Conservation (phyloP, 345 rosid genomes). For the Carallia pectinifolia region DNA sequence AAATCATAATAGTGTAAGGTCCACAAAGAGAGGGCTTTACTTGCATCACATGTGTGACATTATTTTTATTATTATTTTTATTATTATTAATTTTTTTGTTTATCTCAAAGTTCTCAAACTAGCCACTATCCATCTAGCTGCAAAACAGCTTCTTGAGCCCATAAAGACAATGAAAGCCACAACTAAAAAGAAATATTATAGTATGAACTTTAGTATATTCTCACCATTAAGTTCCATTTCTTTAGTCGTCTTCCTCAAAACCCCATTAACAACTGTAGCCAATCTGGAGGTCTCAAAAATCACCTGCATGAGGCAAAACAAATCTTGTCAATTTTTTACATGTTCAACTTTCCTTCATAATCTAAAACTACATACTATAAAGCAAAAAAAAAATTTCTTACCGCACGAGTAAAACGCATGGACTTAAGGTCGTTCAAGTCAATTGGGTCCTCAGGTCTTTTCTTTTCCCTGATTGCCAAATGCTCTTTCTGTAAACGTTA, state of each 20-base stretch:
- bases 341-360: not conserved
- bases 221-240: constrained; percentile 65
- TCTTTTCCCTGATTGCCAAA: constrained; percentile 56
- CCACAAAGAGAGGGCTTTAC: constrained; percentile 42
- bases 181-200: not conserved
- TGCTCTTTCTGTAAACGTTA: constrained; percentile 61
- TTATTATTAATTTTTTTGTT: not conserved
- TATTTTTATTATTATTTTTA: not conserved
- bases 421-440: constrained; percentile 63
- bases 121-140: constrained; percentile 1
- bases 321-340: not conserved
- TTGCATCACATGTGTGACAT: constrained; percentile 14
- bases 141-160: constrained; percentile 35
- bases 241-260: constrained; percentile 66
- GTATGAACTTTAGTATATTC: not conserved
- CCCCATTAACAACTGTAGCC: constrained; percentile 81
- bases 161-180: constrained; percentile 17
- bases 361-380: not conserved
- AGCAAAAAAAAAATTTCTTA: constrained; percentile 30
- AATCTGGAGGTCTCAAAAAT: constrained; percentile 75
- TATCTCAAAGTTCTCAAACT: constrained; percentile 2
- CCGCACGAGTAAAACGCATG: constrained; percentile 89
- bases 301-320: constrained; percentile 36
- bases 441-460: constrained; percentile 65
- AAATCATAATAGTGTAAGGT: constrained; percentile 52